Percentiles rank a stretch among this genome's conserved stretches.
Conservation (phyloP, 2,329 filamentous ascomycete genomes). For the Cladorrhinum sp. region DNA sequence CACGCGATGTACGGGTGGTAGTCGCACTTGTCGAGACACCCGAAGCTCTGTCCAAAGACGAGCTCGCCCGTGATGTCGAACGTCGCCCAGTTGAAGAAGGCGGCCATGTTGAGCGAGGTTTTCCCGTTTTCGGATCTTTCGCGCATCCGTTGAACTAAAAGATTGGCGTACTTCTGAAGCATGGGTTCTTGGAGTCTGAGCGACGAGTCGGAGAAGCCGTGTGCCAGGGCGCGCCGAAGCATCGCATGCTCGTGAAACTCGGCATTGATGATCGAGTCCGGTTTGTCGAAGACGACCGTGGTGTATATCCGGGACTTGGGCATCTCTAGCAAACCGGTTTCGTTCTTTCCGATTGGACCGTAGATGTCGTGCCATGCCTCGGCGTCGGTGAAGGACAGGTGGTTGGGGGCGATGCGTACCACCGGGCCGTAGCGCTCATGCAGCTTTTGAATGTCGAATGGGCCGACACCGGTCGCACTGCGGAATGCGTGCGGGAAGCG, state of each 20-base stretch:
- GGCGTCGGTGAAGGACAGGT: slow-evolving; percentile 38
- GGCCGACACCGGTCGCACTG: slow-evolving; percentile 83
- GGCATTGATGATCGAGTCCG: slow-evolving; percentile 13
- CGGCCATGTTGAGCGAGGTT: slow-evolving; percentile 20
- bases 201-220: slow-evolving; percentile 24
- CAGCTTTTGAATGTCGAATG: slow-evolving; percentile 28
- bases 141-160: slow-evolving; percentile 17
- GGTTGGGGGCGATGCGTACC: slow-evolving; percentile 41
- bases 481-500: slow-evolving; percentile 48
- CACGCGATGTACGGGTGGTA: slow-evolving; percentile 19
- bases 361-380: slow-evolving; percentile 37
- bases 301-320: slow-evolving; percentile 19
- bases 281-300: slow-evolving; percentile 19
- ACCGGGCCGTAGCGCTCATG: slow-evolving; percentile 39
- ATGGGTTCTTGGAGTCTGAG: slow-evolving; percentile 20
- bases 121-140: not conserved
- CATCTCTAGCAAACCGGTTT: slow-evolving; percentile 11
- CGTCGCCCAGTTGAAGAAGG: slow-evolving; percentile 24
- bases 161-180: slow-evolving; percentile 16
- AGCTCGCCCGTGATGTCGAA: slow-evolving; percentile 27
- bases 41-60: slow-evolving; percentile 27
- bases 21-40: slow-evolving; percentile 23
- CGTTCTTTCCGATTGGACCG: slow-evolving; percentile 23
- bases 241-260: slow-evolving; percentile 15
- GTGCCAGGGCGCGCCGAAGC: slow-evolving; percentile 19